Evolutionary conservation across 1,284 basidiomycete species (phyloP).

Genomic region (Ceratobasidium sp.): DNA sequence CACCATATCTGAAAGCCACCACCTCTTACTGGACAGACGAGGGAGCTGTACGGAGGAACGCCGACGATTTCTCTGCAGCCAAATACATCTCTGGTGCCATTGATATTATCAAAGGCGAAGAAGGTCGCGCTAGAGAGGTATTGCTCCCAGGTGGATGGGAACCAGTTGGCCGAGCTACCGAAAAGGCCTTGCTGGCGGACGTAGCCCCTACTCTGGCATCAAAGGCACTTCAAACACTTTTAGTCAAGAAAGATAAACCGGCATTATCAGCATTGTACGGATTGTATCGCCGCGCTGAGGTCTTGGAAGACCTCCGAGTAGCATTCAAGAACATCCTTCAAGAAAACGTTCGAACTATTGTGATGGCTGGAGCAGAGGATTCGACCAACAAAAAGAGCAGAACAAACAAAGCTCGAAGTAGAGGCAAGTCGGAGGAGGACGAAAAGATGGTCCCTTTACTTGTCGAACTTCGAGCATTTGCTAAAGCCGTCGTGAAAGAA

Average conservation of each 20-base stretch:
- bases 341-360: conserved; percentile 62
- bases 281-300: conserved; percentile 67
- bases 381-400: conserved; percentile 42
- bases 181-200: conserved; percentile 59
- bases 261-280: conserved; percentile 66
- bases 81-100: conserved; percentile 63
- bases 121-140: conserved; percentile 58
- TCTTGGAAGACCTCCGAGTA: conserved; percentile 61
- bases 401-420: conserved; percentile 50
- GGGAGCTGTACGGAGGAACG: conserved; percentile 53
- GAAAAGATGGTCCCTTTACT: conserved; percentile 81
- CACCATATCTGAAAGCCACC: conserved; percentile 57
- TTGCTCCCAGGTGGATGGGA: conserved; percentile 60
- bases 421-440: conserved; percentile 50
- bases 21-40: conserved; percentile 61
- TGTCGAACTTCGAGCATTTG: conserved; percentile 70
- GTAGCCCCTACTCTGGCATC: conserved; percentile 46
- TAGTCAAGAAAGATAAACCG: conserved; percentile 61
- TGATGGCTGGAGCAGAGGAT: conserved; percentile 55
- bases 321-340: conserved; percentile 62
- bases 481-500: conserved; percentile 59
- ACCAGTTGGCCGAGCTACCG: conserved; percentile 58
- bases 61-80: conserved; percentile 50
- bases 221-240: conserved; percentile 58
- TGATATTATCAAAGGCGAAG: conserved; percentile 61